Conservation (phyloP, 441 rosid species). For the Dalechampia spathulata region DNA sequence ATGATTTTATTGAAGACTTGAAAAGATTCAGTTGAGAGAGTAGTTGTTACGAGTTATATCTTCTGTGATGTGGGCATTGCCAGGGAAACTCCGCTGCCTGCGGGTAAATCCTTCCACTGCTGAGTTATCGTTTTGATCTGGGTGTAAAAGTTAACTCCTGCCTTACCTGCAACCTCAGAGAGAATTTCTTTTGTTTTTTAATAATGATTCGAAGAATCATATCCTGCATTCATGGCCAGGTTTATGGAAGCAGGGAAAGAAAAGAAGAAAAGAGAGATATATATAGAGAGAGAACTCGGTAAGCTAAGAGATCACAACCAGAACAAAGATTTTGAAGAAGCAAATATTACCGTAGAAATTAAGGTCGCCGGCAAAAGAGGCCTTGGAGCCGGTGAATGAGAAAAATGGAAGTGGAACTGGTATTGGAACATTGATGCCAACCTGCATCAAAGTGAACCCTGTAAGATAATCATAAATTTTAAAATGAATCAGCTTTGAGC, state of each 20-base stretch:
- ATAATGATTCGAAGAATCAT: not conserved
- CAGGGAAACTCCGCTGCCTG: constrained; percentile 53
- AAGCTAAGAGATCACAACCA: too few species aligned
- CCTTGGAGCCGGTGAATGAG: constrained; percentile 84
- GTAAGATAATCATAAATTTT: not conserved
- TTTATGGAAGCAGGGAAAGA: not conserved
- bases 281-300: constrained; percentile 1
- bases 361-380: constrained; percentile 86
- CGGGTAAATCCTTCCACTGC: constrained; percentile 87
- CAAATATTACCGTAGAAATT: constrained; percentile 74
- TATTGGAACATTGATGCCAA: constrained; percentile 91
- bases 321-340: not conserved
- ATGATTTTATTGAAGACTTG: constrained; percentile 14
- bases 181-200: not conserved
- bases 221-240: too few species aligned
- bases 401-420: constrained; percentile 92
- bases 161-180: constrained; percentile 65
- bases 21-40: not conserved
- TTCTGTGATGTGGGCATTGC: constrained; percentile 96
- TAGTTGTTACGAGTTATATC: constrained; percentile 14
- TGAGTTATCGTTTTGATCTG: constrained; percentile 89
- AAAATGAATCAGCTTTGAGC: not conserved
- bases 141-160: constrained; percentile 84
- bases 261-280: not conserved
- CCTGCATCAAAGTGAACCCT: constrained; percentile 30